Evolutionary conservation across 2,329 filamentous ascomycete genomes (phyloP).

Genomic region (Bimuria novae-zelandiae): DNA sequence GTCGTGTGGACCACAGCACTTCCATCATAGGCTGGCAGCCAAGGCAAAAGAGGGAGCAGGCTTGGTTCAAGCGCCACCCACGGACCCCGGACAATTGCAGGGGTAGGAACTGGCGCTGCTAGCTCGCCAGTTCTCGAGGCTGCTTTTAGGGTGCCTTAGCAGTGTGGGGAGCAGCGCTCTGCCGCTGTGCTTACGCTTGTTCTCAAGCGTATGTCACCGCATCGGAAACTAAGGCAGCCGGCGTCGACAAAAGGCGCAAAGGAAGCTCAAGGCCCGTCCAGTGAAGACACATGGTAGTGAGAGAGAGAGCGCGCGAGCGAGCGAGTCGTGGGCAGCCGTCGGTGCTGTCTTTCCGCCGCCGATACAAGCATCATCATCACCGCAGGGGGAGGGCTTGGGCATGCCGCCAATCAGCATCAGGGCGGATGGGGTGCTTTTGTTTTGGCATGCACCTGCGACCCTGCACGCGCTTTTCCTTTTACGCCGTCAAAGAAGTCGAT

Average conservation of each 20-base stretch:
- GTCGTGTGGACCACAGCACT: slow-evolving; percentile 40
- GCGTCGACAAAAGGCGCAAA: background rate
- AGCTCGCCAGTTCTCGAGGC: slow-evolving; percentile 26
- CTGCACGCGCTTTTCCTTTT: slow-evolving; percentile 15
- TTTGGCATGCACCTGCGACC: slow-evolving; percentile 33
- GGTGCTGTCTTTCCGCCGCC: slow-evolving; percentile 1
- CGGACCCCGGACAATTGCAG: slow-evolving; percentile 34
- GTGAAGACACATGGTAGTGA: background rate
- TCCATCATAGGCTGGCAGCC: slow-evolving; percentile 46
- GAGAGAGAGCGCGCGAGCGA: background rate
- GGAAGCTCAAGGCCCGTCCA: background rate
- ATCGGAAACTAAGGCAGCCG: background rate
- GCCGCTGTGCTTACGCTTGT: slow-evolving; percentile 14
- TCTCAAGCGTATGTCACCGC: background rate
- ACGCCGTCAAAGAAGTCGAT: slow-evolving; percentile 7
- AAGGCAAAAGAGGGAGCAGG: slow-evolving; percentile 40
- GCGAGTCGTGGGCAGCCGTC: slow-evolving; percentile 5
- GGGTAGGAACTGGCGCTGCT: slow-evolving; percentile 23
- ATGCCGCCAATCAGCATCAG: background rate
- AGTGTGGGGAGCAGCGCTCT: slow-evolving; percentile 1
- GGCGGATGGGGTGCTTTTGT: slow-evolving; percentile 20
- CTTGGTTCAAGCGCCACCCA: slow-evolving; percentile 29
- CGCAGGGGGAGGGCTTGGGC: background rate
- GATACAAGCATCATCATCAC: slow-evolving; percentile 6
- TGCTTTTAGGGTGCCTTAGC: slow-evolving; percentile 27